A percentile compares a stretch with the other conserved stretches of the same genome.
Evolutionary conservation across 1,284 basidiomycete genomes (phyloP).

Genomic region (Marasmius fiardii): DNA sequence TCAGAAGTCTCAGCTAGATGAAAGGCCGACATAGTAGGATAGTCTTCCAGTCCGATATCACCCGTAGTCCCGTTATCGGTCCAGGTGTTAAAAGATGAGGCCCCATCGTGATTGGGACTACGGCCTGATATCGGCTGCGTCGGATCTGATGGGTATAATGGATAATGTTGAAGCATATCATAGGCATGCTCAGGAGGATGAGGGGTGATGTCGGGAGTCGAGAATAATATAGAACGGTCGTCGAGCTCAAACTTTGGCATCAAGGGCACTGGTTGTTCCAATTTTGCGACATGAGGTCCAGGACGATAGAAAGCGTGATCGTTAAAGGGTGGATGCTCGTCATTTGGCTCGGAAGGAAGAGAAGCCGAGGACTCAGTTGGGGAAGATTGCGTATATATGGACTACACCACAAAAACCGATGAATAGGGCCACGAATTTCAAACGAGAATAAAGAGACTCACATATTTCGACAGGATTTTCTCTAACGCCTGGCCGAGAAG

Average conservation of each 20-base stretch:
- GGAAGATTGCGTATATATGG: slow-evolving; percentile 38
- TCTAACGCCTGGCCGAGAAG: slow-evolving; percentile 78
- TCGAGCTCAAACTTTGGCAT: slow-evolving; percentile 25
- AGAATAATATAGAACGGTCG: slow-evolving; percentile 21
- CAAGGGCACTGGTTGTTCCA: slow-evolving; percentile 15
- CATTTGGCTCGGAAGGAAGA: slow-evolving; percentile 26
- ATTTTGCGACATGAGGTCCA: slow-evolving; percentile 14
- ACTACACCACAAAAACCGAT: slow-evolving; percentile 26
- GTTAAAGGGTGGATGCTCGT: slow-evolving; percentile 22
- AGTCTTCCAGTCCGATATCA: slow-evolving; percentile 6
- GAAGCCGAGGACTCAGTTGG: slow-evolving; percentile 31
- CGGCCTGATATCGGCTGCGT: slow-evolving; percentile 9
- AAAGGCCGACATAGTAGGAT: slow-evolving; percentile 6
- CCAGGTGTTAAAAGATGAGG: not conserved
- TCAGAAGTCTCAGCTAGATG: slow-evolving; percentile 6
- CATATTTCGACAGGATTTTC: slow-evolving; percentile 95
- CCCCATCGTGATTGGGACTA: not conserved
- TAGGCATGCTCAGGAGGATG: slow-evolving; percentile 27
- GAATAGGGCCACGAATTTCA: slow-evolving; percentile 9
- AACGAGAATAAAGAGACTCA: slow-evolving; percentile 40
- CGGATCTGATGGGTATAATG: slow-evolving; percentile 23
- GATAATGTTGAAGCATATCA: slow-evolving; percentile 23
- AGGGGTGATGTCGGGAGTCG: slow-evolving; percentile 22
- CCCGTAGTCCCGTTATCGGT: not conserved
- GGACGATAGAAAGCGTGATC: slow-evolving; percentile 8